Percentiles rank a stretch among this genome's conserved stretches.
Conservation (phyloP, 75 land plant genomes). For the Sequoia sempervirens region DNA sequence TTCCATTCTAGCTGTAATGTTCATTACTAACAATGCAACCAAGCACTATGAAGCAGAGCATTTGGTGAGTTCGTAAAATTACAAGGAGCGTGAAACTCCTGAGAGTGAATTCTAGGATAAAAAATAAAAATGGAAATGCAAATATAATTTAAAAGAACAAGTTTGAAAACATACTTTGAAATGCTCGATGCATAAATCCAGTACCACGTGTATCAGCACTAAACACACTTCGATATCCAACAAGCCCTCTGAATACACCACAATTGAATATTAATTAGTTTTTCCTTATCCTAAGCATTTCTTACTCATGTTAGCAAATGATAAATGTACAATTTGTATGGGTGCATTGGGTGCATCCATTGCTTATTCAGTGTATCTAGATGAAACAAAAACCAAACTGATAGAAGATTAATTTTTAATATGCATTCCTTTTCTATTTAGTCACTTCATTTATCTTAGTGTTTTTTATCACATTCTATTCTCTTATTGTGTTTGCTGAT, state of each 20-base stretch:
- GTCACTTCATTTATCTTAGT: background rate
- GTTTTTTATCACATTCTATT: background rate
- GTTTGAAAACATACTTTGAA: constrained; percentile 56
- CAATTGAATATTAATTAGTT: background rate
- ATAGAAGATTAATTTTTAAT: background rate
- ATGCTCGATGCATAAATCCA: constrained; percentile 99
- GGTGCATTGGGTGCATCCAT: background rate
- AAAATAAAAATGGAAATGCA: background rate
- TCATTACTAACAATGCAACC: background rate
- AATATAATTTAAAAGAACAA: background rate
- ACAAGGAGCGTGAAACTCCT: background rate
- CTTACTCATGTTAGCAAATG: background rate
- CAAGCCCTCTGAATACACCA: constrained; percentile 69
- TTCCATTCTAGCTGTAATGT: background rate
- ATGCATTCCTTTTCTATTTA: background rate
- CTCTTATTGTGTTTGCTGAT: background rate
- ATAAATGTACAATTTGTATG: background rate
- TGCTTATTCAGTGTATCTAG: background rate
- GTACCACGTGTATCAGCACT: constrained; percentile 91
- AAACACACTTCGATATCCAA: constrained; percentile 97
- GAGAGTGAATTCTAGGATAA: background rate
- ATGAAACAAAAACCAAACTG: background rate
- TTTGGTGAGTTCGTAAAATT: background rate
- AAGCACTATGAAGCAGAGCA: background rate
- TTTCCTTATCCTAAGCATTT: background rate